These are phyloP conservation scores for Tuber umbilicatum DNA, from an alignment of 495 filamentous ascomycete genomes.

Conservation along the genomic window DNA sequence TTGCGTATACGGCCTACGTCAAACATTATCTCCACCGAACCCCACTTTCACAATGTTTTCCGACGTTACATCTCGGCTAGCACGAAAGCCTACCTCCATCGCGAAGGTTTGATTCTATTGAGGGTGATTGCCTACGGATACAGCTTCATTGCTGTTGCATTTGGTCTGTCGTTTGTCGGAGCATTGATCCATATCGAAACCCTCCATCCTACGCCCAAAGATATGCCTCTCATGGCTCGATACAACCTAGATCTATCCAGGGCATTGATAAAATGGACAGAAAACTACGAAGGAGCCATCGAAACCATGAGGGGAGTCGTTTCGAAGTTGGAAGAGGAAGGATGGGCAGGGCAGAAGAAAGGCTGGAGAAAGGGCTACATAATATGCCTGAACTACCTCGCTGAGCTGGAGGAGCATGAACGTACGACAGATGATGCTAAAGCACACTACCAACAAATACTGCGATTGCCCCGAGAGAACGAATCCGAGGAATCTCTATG, in stretches of 20 bases:
- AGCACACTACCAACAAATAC: slow-evolving; percentile 4
- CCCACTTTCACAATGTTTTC: neutral
- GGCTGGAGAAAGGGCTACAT: slow-evolving; percentile 1
- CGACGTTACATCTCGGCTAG: slow-evolving; percentile 28
- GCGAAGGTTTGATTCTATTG: slow-evolving; percentile 26
- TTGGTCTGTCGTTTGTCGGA: neutral
- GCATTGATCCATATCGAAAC: slow-evolving; percentile 12
- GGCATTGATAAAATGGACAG: slow-evolving; percentile 6
- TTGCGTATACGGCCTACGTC: neutral
- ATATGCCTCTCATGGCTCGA: slow-evolving; percentile 14
- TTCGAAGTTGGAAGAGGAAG: slow-evolving; percentile 8
- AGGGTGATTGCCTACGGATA: slow-evolving; percentile 27
- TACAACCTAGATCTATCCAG: slow-evolving; percentile 11
- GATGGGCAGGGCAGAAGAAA: neutral
- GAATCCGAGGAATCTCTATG: neutral
- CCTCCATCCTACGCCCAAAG: slow-evolving; percentile 11
- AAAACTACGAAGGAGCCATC: slow-evolving; percentile 6
- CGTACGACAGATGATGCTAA: neutral
- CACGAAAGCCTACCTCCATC: slow-evolving; percentile 30
- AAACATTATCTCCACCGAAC: neutral
- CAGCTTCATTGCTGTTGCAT: slow-evolving; percentile 17
- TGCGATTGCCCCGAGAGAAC: slow-evolving; percentile 5
- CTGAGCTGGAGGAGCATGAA: slow-evolving; percentile 13
- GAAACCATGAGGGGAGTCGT: slow-evolving; percentile 11
- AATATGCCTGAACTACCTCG: slow-evolving; percentile 10